Conservation (phyloP, 495 filamentous ascomycete genomes). For the Xylaria sp. region DNA sequence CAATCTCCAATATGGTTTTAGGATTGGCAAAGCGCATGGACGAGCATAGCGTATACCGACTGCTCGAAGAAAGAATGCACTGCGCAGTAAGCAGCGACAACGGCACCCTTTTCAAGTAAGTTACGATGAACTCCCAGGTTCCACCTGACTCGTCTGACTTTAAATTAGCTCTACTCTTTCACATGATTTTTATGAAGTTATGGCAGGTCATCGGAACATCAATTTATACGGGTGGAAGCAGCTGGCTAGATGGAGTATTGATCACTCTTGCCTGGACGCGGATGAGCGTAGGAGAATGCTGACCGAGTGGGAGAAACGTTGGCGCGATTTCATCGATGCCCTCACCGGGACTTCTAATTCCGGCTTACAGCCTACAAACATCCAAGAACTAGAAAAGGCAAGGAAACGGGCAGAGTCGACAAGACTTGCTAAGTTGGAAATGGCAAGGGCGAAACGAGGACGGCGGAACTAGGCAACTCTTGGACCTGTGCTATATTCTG, state of each 20-base stretch:
- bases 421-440: neutral
- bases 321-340: slow-evolving; percentile 50
- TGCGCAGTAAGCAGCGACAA: slow-evolving; percentile 64
- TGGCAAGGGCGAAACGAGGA: neutral
- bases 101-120: slow-evolving; percentile 60
- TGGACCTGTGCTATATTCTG: neutral
- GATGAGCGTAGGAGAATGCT: slow-evolving; percentile 41
- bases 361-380: neutral
- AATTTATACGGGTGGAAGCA: slow-evolving; percentile 59
- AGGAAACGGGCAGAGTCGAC: neutral
- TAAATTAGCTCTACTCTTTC: slow-evolving; percentile 57
- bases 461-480: neutral
- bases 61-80: slow-evolving; percentile 59
- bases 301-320: slow-evolving; percentile 52
- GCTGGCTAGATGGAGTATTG: slow-evolving; percentile 61
- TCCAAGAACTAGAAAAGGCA: neutral
- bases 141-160: slow-evolving; percentile 1
- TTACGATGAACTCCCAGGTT: neutral
- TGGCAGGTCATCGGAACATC: slow-evolving; percentile 60
- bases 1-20: slow-evolving; percentile 85
- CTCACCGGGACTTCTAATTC: neutral
- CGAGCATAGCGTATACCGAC: slow-evolving; percentile 56
- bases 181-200: slow-evolving; percentile 64
- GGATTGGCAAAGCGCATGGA: slow-evolving; percentile 55
- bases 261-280: slow-evolving; percentile 56